Evolutionary conservation across 345 rosid species (phyloP), one percentile per base, ranked within the genome.

Genomic region (Salix koriyanagi): DNA sequence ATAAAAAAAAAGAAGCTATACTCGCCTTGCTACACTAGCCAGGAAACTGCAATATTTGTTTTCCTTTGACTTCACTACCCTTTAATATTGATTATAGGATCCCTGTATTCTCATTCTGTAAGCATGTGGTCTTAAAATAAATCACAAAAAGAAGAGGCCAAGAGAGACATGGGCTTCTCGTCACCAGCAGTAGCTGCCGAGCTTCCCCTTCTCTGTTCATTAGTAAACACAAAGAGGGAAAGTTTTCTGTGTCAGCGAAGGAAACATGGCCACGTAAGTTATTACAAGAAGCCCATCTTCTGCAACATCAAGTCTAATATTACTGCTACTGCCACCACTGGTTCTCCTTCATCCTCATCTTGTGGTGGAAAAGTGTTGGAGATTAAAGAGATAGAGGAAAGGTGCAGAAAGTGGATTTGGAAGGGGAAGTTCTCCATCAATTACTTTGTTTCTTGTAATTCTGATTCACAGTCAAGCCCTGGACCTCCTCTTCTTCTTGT

Each of bases 361-460:
- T 19, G 41, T 42, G 14, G 25, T 37, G 32, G 19, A 11, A 64
- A 39, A 30, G 77, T 23, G n/a, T 76, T 91, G 74, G 84, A 83
- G 44, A 73, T 84, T 72, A 70, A 34, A 2, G 97, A 88, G 81
- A 85, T 92, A 12, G 88, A 78, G 60, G 86, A 86, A n/a, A 85
- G 71, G 42, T 83, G 83, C 71, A 87, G 76, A 50, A 81, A 67
- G 39, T 94, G 98, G 98, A 73, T 79, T 21, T 92, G 96, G 98
- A 90, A 88, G 84, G 94, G 87, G 15, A 88, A 82, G 25, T 90
- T 87, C 85, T 82, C 92, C 39, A 85, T 92, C 42, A 94, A 91
- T 65, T 94, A 91, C 89, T 89, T 91, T n/a, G 89, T 88, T 76
- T 79, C 84, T 42, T 81, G 85, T 16, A 68, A 73, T 32, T 77